Conservation (phyloP, 192 early-diverging fungal species). For the Thamnidium elegans region DNA sequence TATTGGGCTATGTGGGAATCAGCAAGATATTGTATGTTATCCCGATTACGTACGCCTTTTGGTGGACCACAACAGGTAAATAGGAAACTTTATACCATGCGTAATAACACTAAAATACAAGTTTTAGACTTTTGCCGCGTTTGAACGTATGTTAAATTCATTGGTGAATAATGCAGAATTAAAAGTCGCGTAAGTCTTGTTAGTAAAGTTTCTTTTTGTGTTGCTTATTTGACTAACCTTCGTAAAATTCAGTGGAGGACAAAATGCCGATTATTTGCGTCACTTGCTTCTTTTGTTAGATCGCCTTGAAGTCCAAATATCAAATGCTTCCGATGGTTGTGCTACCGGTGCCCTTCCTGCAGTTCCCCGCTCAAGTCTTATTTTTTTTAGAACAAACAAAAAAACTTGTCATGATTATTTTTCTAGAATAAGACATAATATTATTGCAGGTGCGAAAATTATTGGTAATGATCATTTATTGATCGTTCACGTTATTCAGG, state of each 20-base stretch:
- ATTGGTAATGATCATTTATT: slow-evolving; percentile 41
- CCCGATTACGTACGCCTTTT: slow-evolving; percentile 69
- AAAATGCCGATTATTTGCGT: slow-evolving; percentile 27
- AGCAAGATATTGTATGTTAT: slow-evolving; percentile 68
- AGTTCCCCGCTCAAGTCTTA: slow-evolving; percentile 59
- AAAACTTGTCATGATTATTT: slow-evolving; percentile 82
- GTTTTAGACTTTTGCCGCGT: slow-evolving; percentile 47
- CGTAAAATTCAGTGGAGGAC: neutral
- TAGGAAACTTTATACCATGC: neutral
- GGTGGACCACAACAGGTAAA: slow-evolving; percentile 65
- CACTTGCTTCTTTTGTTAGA: slow-evolving; percentile 62
- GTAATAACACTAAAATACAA: slow-evolving; percentile 4
- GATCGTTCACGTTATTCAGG: slow-evolving; percentile 38
- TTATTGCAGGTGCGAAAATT: slow-evolving; percentile 52
- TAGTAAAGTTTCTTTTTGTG: neutral
- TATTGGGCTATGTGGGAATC: slow-evolving; percentile 79
- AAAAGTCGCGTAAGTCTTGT: neutral
- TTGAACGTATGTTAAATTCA: slow-evolving; percentile 44
- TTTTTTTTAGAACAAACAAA: slow-evolving; percentile 72
- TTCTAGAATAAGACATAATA: slow-evolving; percentile 47
- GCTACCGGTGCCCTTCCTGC: slow-evolving; percentile 50
- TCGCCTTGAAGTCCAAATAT: slow-evolving; percentile 71
- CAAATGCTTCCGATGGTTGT: slow-evolving; percentile 60
- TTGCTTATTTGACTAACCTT: neutral
- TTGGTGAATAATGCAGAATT: slow-evolving; percentile 18